Conservation (phyloP, 2,329 filamentous ascomycete species). For the Kalaharituber pfeilii region DNA sequence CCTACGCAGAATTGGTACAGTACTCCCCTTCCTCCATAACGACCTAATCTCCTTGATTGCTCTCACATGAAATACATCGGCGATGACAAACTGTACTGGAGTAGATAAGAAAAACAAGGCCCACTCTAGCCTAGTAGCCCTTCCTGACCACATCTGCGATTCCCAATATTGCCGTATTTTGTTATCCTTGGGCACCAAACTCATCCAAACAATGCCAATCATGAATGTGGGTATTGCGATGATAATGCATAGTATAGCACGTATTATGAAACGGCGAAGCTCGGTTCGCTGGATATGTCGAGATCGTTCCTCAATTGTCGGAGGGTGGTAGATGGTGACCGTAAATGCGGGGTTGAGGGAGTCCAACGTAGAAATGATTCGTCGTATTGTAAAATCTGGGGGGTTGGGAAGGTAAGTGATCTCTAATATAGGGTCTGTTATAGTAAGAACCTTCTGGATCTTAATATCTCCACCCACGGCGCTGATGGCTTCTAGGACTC, state of each 20-base stretch:
- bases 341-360: slow-evolving; percentile 47
- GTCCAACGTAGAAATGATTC: slow-evolving; percentile 51
- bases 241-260: slow-evolving; percentile 51
- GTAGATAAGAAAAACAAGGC: slow-evolving; percentile 66
- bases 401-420: slow-evolving; percentile 52
- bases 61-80: slow-evolving; percentile 66
- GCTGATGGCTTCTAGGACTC: slow-evolving; percentile 38
- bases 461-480: slow-evolving; percentile 36
- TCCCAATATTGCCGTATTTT: slow-evolving; percentile 47
- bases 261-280: slow-evolving; percentile 47
- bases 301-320: slow-evolving; percentile 68
- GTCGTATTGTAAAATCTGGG: slow-evolving; percentile 55
- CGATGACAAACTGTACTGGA: slow-evolving; percentile 70
- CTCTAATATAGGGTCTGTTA: slow-evolving; percentile 48
- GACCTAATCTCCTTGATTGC: slow-evolving; percentile 61
- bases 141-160: slow-evolving; percentile 49
- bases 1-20: slow-evolving; percentile 51
- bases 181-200: slow-evolving; percentile 46
- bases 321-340: slow-evolving; percentile 58
- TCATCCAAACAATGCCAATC: slow-evolving; percentile 85
- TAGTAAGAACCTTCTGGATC: slow-evolving; percentile 39
- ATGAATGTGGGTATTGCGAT: slow-evolving; percentile 68
- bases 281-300: slow-evolving; percentile 54
- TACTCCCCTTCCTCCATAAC: slow-evolving; percentile 61
- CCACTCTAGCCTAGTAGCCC: slow-evolving; percentile 58